Evolutionary conservation across 345 rosid species (phyloP).

Genomic region (Aurinia saxatilis): DNA sequence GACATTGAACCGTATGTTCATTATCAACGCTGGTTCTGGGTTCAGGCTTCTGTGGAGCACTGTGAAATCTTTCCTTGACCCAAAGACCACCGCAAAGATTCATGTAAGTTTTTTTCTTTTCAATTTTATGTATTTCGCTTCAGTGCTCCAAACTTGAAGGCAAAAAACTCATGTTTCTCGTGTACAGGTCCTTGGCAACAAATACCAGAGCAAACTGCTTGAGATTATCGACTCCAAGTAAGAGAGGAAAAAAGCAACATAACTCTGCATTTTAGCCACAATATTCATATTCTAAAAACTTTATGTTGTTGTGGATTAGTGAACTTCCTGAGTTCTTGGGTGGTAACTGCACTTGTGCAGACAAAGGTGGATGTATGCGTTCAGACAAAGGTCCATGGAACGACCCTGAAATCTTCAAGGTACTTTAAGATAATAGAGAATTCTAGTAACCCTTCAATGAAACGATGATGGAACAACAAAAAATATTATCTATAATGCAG

Average conservation of each 20-base stretch:
- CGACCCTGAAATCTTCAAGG: constrained; percentile 65
- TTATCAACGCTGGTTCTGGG: constrained; percentile 92
- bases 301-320: constrained; percentile 31
- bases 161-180: not conserved
- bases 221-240: constrained; percentile 75
- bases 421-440: constrained; percentile 9
- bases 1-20: constrained; percentile 95
- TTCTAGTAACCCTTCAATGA: not conserved
- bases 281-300: not conserved
- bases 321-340: constrained; percentile 89
- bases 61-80: constrained; percentile 82
- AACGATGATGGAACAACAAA: not conserved
- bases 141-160: constrained; percentile 1
- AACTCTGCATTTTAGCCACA: not conserved
- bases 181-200: constrained; percentile 76
- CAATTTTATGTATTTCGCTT: not conserved
- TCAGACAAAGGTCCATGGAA: constrained; percentile 99
- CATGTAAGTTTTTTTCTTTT: constrained; percentile 36
- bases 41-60: constrained; percentile 96
- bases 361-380: constrained; percentile 87
- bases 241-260: not conserved
- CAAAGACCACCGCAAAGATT: constrained; percentile 83
- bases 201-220: constrained; percentile 85
- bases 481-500: constrained; percentile 25
- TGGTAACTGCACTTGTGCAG: constrained; percentile 76